These are phyloP conservation scores for Boletus semigastroideus DNA, from an alignment of 1,284 basidiomycete species.

Conservation along the genomic window DNA sequence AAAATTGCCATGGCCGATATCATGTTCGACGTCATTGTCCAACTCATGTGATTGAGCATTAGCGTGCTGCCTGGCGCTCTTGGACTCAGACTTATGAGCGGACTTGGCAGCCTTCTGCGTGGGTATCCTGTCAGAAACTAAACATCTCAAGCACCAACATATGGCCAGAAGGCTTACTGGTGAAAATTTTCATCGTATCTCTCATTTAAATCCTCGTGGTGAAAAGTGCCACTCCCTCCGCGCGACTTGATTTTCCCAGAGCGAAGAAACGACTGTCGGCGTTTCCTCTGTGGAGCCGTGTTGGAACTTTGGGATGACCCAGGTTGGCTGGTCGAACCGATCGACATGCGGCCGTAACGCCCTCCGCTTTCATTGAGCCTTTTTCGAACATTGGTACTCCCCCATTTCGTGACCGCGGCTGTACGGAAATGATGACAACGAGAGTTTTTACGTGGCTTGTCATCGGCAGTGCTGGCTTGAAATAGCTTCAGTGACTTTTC, in stretches of 20 bases:
- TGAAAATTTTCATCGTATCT: not conserved
- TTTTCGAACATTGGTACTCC: slow-evolving; percentile 5
- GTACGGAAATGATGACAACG: not conserved
- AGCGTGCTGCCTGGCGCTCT: slow-evolving; percentile 3
- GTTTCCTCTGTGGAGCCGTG: slow-evolving; percentile 6
- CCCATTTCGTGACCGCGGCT: slow-evolving; percentile 9
- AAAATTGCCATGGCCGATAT: slow-evolving; percentile 5
- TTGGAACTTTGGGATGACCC: not conserved
- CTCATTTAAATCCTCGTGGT: not conserved
- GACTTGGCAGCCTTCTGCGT: slow-evolving; percentile 10
- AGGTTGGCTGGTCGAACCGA: slow-evolving; percentile 11
- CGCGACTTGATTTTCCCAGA: slow-evolving; percentile 10
- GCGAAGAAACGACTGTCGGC: slow-evolving; percentile 24
- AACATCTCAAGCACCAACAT: not conserved
- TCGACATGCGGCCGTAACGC: slow-evolving; percentile 26
- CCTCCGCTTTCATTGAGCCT: not conserved
- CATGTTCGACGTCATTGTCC: slow-evolving; percentile 9
- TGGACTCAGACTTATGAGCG: not conserved
- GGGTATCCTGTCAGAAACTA: slow-evolving; percentile 9
- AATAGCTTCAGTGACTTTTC: slow-evolving; percentile 3
- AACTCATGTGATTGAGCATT: not conserved
- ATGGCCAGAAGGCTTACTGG: slow-evolving; percentile 11
- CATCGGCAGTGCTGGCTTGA: slow-evolving; percentile 9
- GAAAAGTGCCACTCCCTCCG: not conserved
- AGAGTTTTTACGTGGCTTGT: slow-evolving; percentile 9